Evolutionary conservation across 2,329 filamentous ascomycete genomes (phyloP), one percentile per base, ranked within the genome.

Genomic region (Penicillium sp.): DNA sequence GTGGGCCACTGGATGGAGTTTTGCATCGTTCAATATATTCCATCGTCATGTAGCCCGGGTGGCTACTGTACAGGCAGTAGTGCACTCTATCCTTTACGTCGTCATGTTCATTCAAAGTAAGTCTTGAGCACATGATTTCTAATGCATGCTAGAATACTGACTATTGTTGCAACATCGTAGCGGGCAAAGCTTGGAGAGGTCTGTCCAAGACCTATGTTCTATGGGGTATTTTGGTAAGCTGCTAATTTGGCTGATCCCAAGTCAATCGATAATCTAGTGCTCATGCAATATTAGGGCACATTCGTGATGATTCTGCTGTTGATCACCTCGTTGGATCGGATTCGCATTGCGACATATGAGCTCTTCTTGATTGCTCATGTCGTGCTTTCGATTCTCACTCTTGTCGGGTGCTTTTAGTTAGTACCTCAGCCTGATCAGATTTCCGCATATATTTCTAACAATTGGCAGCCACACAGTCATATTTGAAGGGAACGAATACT

Each of bases 1-100:
- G 53, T 87, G 84, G 84, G 67, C 85, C 0, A 89, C 87, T 0
- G 86, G 86, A 0, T 89, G 87, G 86, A 84, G 83, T 11, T 89
- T 87, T 67, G 79, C 80, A 2, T 85, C 84, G 0, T 89, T 85
- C 64, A 89, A 84, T 61, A 79, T 84, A 39, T 88, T 89, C 50
- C 87, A 89, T 69, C 82, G 87, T 0, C 86, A 85, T 78, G 77
- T 86, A 4, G 86, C 87, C 0, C 78, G 86, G 18, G 77, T 88
- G 2, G 79, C 85, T 6, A 86, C 85, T 0, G 55, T 85, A 0
- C 80, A 88, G 61, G 86, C 85, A 1, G 76, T 88, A 1, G 68
- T 86, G 0, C 87, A 90, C 63, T 86, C 85, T 0, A 55, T 86
- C 1, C 80, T 81, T 0, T 89, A 88, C 57, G 79, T 82, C 0